These are phyloP conservation scores for Penicillium sp. DNA, from an alignment of 2,329 filamentous ascomycete genomes.

Conservation along the genomic window DNA sequence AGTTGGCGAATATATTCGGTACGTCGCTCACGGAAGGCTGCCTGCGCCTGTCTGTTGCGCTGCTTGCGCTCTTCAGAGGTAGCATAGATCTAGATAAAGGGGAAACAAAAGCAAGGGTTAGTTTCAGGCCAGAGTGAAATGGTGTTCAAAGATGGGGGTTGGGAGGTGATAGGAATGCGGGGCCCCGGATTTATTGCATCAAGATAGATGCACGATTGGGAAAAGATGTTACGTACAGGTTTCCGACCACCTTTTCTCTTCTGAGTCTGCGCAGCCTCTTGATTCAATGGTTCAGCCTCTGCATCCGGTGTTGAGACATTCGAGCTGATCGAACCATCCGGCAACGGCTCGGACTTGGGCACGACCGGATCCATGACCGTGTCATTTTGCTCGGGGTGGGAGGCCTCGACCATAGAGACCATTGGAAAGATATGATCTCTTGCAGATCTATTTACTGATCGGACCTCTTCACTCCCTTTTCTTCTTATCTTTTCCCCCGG, in stretches of 20 bases:
- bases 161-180: conserved; percentile 27
- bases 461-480: conserved; percentile 3
- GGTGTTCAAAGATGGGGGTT: conserved; percentile 4
- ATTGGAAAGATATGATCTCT: conserved; percentile 32
- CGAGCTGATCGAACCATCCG: conserved; percentile 49
- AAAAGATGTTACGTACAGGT: conserved; percentile 68
- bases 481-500: neutral
- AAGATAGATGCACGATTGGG: conserved; percentile 2
- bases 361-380: conserved; percentile 44
- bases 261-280: conserved; percentile 59
- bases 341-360: conserved; percentile 47
- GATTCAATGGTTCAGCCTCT: conserved; percentile 44
- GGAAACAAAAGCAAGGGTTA: conserved; percentile 7
- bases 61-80: conserved; percentile 99
- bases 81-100: conserved; percentile 78
- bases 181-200: conserved; percentile 34
- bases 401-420: conserved; percentile 50
- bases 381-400: conserved; percentile 46
- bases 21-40: conserved; percentile 92
- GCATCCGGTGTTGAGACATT: conserved; percentile 52
- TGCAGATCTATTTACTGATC: conserved; percentile 10
- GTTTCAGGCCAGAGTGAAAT: neutral
- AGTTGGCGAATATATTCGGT: conserved; percentile 99
- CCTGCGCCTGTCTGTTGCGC: conserved; percentile 94
- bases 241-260: conserved; percentile 98